phyloP scores from a whole-genome alignment of 2,329 filamentous ascomycete species.

The Colletotrichum plurivorum region DNA sequence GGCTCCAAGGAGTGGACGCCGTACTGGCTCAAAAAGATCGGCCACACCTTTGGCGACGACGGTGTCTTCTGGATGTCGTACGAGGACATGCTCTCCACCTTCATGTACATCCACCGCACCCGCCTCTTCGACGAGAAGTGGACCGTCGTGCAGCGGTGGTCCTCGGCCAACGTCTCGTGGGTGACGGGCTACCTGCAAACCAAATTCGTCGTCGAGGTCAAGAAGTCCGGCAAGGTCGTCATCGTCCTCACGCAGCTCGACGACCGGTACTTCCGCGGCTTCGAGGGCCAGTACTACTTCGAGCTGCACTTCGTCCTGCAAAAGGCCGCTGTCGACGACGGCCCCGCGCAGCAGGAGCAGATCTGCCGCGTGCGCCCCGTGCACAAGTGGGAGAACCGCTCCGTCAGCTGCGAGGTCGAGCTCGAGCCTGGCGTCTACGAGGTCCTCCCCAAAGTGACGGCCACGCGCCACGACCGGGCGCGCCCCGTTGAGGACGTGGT shows the following conservation, averaged over 20 bases:
- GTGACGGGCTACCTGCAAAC: constrained; percentile 60
- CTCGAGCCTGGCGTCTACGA: constrained; percentile 78
- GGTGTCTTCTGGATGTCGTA: constrained; percentile 76
- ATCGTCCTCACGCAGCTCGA: constrained; percentile 62
- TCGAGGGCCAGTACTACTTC: constrained; percentile 61
- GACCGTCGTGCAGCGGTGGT: constrained; percentile 62
- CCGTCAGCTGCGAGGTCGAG: constrained; percentile 79
- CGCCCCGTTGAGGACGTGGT: constrained; percentile 73
- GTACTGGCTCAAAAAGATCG: constrained; percentile 80
- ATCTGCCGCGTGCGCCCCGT: constrained; percentile 52
- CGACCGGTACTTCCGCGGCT: constrained; percentile 59
- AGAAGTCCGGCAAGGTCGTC: constrained; percentile 57
- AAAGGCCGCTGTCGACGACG: constrained; percentile 39
- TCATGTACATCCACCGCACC: constrained; percentile 70
- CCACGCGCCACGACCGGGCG: constrained; percentile 57
- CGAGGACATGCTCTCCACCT: constrained; percentile 71
- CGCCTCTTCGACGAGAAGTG: constrained; percentile 67
- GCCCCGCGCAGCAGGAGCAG: constrained; percentile 45
- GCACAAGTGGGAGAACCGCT: constrained; percentile 66
- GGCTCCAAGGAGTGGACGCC: constrained; percentile 89
- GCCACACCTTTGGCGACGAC: constrained; percentile 83
- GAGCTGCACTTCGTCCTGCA: constrained; percentile 59
- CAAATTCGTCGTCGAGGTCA: constrained; percentile 59
- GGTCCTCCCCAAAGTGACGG: constrained; percentile 78
- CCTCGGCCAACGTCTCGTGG: constrained; percentile 59